Conservation (phyloP, 2,329 filamentous ascomycete species). For the Pseudogymnoascus sp. region DNA sequence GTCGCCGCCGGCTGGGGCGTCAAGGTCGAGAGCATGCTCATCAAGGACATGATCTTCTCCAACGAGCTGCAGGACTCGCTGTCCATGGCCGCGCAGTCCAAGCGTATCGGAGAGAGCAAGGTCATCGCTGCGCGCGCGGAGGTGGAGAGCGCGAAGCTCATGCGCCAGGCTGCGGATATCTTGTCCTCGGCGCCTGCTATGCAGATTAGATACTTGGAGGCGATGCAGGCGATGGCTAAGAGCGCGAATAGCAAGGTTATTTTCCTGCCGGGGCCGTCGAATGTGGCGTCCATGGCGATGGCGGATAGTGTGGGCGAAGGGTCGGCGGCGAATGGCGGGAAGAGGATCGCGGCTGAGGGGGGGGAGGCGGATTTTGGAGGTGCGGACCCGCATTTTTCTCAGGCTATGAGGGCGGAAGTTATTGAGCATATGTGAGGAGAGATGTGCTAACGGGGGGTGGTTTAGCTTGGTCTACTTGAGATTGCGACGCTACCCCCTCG, state of each 20-base stretch:
- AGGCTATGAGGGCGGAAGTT: conserved; percentile 71
- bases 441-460: conserved; percentile 3
- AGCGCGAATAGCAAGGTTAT: conserved; percentile 80
- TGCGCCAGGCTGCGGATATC: conserved; percentile 89
- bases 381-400: conserved; percentile 58
- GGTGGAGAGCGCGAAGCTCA: conserved; percentile 91
- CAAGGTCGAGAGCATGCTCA: conserved; percentile 93
- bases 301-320: conserved; percentile 47
- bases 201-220: conserved; percentile 96
- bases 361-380: conserved; percentile 43
- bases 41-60: conserved; percentile 98
- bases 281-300: conserved; percentile 44
- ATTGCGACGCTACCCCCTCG: neutral
- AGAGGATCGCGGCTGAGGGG: conserved; percentile 24
- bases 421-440: conserved; percentile 71
- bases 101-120: conserved; percentile 97
- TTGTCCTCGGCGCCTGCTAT: conserved; percentile 86
- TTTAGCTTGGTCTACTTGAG: conserved; percentile 11
- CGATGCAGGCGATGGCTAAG: conserved; percentile 99
- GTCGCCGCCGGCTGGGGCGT: conserved; percentile 92
- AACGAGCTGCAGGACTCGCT: conserved; percentile 91
- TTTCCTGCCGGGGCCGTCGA: conserved; percentile 63
- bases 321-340: conserved; percentile 40
- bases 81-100: conserved; percentile 96
- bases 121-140: conserved; percentile 95